A percentile compares a stretch with the other conserved stretches of the same genome.
These are phyloP conservation scores for Spizellomyces punctatus DNA, from an alignment of 192 early-diverging fungal genomes.

Conservation along the genomic window DNA sequence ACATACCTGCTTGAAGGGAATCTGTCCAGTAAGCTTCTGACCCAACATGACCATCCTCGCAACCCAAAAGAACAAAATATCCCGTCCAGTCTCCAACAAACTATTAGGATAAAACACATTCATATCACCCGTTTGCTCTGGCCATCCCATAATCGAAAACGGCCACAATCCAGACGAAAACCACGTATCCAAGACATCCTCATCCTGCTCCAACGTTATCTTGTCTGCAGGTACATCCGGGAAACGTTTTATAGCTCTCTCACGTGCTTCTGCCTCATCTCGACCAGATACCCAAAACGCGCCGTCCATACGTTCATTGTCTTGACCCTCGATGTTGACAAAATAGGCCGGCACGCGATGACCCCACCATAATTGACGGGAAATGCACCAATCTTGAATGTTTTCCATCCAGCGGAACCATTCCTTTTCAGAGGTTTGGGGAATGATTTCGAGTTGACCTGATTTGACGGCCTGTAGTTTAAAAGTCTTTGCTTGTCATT, in stretches of 20 bases:
- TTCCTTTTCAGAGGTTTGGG: conserved; percentile 84
- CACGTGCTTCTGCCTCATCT: conserved; percentile 71
- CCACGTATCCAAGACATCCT: conserved; percentile 98
- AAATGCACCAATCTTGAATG: conserved; percentile 99
- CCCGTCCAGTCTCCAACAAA: conserved; percentile 96
- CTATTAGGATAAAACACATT: conserved; percentile 87
- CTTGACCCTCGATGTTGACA: conserved; percentile 65
- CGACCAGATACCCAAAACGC: conserved; percentile 89
- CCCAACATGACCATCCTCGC: conserved; percentile 99
- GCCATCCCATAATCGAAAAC: conserved; percentile 97
- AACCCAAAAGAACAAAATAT: conserved; percentile 99
- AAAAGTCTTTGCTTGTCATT: too few species aligned
- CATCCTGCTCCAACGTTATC: conserved; percentile 83
- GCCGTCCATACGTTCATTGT: conserved; percentile 54
- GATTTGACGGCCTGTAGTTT: conserved; percentile 61
- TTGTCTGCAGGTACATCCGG: conserved; percentile 61
- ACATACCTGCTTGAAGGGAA: conserved; percentile 78
- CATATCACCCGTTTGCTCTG: conserved; percentile 84
- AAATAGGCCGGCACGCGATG: conserved; percentile 96
- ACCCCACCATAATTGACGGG: conserved; percentile 99
- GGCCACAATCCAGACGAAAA: conserved; percentile 99
- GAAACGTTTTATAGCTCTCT: conserved; percentile 78
- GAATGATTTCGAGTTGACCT: conserved; percentile 82
- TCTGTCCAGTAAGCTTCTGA: conserved; percentile 91
- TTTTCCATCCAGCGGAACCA: conserved; percentile 97